phyloP scores from a whole-genome alignment of 192 early-diverging fungal genomes.

The Martensiomyces pterosporus region DNA sequence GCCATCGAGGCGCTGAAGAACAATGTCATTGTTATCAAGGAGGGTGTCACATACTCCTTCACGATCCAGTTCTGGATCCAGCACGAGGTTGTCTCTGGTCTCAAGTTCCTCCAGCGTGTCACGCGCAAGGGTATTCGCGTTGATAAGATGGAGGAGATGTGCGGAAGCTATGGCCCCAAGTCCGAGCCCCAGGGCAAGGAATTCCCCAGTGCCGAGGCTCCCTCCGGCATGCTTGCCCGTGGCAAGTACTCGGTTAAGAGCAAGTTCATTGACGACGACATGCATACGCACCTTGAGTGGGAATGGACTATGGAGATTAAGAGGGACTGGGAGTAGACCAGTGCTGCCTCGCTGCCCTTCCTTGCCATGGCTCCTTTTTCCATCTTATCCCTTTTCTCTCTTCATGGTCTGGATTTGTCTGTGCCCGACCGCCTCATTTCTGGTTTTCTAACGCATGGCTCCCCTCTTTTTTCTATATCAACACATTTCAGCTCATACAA shows the following conservation, averaged over 20 bases:
- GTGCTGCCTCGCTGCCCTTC: background rate
- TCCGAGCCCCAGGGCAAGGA: slow-evolving; percentile 71
- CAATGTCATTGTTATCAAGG: slow-evolving; percentile 87
- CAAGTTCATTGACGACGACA: slow-evolving; percentile 94
- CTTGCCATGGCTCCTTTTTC: slow-evolving; percentile 1
- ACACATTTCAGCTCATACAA: no score
- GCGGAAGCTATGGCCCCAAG: slow-evolving; percentile 91
- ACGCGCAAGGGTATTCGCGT: slow-evolving; percentile 83
- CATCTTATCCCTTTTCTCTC: slow-evolving; percentile 5
- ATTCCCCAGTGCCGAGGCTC: slow-evolving; percentile 85
- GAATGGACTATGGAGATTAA: slow-evolving; percentile 84
- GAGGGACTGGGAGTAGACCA: slow-evolving; percentile 71
- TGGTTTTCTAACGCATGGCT: background rate
- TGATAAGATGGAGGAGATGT: slow-evolving; percentile 93
- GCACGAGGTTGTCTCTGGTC: slow-evolving; percentile 90
- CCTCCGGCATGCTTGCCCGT: slow-evolving; percentile 85
- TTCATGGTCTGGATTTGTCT: background rate
- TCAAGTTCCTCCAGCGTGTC: slow-evolving; percentile 92
- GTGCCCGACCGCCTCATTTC: background rate
- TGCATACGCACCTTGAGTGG: slow-evolving; percentile 75
- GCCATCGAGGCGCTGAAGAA: slow-evolving; percentile 67
- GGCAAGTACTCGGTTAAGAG: slow-evolving; percentile 88
- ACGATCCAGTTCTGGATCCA: slow-evolving; percentile 93
- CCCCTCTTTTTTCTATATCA: background rate
- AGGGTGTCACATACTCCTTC: slow-evolving; percentile 88